phyloP scores from a whole-genome alignment of 2,329 filamentous ascomycete genomes.

The Aspergillus glaucus region DNA sequence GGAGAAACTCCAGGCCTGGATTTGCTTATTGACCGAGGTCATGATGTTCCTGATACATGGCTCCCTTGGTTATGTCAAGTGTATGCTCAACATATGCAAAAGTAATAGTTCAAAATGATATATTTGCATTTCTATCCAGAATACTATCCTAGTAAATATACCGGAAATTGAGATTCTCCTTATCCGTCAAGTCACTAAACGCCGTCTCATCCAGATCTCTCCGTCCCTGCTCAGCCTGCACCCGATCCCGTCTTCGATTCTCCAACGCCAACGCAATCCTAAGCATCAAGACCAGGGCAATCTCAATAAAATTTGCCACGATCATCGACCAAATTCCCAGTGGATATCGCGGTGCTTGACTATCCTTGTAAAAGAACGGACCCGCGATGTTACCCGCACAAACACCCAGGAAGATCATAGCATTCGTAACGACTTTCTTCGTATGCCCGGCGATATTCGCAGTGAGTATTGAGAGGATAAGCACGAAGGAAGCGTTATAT shows the following conservation, averaged over 20 bases:
- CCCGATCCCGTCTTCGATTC: constrained; percentile 11
- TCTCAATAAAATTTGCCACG: constrained; percentile 15
- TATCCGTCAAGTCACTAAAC: constrained; percentile 45
- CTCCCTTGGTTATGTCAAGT: too few species aligned
- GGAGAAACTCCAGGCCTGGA: too few species aligned
- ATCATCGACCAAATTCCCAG: constrained; percentile 21
- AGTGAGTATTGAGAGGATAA: constrained; percentile 24
- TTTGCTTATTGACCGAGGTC: too few species aligned
- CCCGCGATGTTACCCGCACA: constrained; percentile 22
- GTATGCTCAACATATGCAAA: too few species aligned
- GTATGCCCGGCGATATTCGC: constrained; percentile 25
- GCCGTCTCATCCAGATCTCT: constrained; percentile 35
- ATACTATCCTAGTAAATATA: constrained; percentile 15
- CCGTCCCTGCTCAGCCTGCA: constrained; percentile 6
- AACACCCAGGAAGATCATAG: constrained; percentile 21
- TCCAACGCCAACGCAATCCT: constrained; percentile 12
- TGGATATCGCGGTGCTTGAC: constrained; percentile 19
- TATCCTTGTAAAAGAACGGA: constrained; percentile 22
- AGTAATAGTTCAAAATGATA: too few species aligned
- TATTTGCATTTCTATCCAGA: too few species aligned
- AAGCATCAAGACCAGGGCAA: constrained; percentile 10
- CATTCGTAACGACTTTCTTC: constrained; percentile 25
- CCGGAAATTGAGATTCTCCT: constrained; percentile 38
- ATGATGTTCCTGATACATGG: too few species aligned
- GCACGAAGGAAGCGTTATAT: constrained; percentile 24